Conservation (phyloP, 176 grass and related monocot species). For the Eremochloa ophiuroides region DNA sequence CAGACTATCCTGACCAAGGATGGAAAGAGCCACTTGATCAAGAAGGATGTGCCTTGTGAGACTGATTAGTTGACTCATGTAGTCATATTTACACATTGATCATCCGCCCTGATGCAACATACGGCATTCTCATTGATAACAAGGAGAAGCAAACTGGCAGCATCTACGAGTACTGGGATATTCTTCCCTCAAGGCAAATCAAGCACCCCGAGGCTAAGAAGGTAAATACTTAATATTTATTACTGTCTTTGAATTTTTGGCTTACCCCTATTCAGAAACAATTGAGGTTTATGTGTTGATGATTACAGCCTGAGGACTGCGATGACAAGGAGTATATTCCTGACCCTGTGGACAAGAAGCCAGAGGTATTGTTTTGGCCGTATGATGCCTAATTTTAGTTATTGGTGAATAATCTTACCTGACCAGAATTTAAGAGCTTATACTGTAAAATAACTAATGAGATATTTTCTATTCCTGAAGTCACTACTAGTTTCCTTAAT, state of each 20-base stretch:
- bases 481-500: not conserved
- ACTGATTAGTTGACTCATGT: constrained; percentile 80
- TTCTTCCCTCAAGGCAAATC: constrained; percentile 73
- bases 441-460: not conserved
- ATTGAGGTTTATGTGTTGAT: not conserved
- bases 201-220: constrained; percentile 86
- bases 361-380: constrained; percentile 39
- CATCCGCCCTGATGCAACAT: constrained; percentile 74
- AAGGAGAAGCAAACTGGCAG: constrained; percentile 77
- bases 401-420: not conserved
- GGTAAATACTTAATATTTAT: constrained; percentile 7
- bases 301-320: constrained; percentile 85
- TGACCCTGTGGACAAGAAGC: constrained; percentile 86
- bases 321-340: constrained; percentile 95
- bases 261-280: not conserved
- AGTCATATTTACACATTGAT: constrained; percentile 89
- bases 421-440: not conserved
- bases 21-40: constrained; percentile 79
- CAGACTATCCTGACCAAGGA: constrained; percentile 67
- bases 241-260: not conserved
- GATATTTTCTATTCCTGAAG: not conserved
- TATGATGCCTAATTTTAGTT: too few relatives aligned
- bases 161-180: constrained; percentile 84
- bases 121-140: constrained; percentile 87
- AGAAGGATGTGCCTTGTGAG: constrained; percentile 91